Percentiles rank a stretch among this genome's conserved stretches.
These are phyloP conservation scores for Colletotrichum orbiculare DNA, from an alignment of 2,329 filamentous ascomycete genomes.

Conservation along the genomic window DNA sequence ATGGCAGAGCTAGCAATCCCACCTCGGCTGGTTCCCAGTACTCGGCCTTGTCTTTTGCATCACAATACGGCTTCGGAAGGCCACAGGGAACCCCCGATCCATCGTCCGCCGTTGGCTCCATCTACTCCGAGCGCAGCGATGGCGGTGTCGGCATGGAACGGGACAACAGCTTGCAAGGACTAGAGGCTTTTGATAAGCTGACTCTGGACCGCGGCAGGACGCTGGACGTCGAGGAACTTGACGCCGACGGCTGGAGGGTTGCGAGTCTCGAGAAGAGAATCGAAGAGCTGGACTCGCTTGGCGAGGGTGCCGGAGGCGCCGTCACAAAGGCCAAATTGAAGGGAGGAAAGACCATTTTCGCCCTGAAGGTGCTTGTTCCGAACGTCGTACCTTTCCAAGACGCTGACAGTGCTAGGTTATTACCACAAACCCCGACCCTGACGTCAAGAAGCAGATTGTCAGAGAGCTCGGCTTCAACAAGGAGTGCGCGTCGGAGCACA, in stretches of 20 bases:
- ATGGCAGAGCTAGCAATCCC: slow-evolving; percentile 82
- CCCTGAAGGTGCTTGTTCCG: slow-evolving; percentile 78
- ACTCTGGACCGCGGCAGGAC: slow-evolving; percentile 84
- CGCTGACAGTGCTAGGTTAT: slow-evolving; percentile 74
- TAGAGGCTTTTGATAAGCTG: slow-evolving; percentile 83
- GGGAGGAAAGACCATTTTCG: slow-evolving; percentile 93
- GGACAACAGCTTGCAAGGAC: slow-evolving; percentile 81
- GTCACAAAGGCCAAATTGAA: slow-evolving; percentile 92
- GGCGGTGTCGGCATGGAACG: slow-evolving; percentile 82
- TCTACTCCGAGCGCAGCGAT: slow-evolving; percentile 85
- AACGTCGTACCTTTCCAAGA: neutral
- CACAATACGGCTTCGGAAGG: slow-evolving; percentile 75
- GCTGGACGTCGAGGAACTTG: slow-evolving; percentile 91
- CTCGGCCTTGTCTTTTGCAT: slow-evolving; percentile 84
- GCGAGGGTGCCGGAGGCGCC: slow-evolving; percentile 94
- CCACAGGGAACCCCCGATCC: slow-evolving; percentile 82
- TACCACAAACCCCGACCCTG: slow-evolving; percentile 96
- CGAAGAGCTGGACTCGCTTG: slow-evolving; percentile 86
- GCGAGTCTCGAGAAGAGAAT: slow-evolving; percentile 91
- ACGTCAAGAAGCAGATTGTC: slow-evolving; percentile 98
- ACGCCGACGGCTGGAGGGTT: slow-evolving; percentile 94
- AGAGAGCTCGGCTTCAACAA: slow-evolving; percentile 98
- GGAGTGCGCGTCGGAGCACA: slow-evolving; percentile 93
- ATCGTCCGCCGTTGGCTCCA: slow-evolving; percentile 85
- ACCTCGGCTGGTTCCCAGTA: slow-evolving; percentile 90